Percentiles rank a stretch among this genome's conserved stretches.
phyloP scores from a whole-genome alignment of 805 yeast genomes.

The Wickerhamomyces bovis region DNA sequence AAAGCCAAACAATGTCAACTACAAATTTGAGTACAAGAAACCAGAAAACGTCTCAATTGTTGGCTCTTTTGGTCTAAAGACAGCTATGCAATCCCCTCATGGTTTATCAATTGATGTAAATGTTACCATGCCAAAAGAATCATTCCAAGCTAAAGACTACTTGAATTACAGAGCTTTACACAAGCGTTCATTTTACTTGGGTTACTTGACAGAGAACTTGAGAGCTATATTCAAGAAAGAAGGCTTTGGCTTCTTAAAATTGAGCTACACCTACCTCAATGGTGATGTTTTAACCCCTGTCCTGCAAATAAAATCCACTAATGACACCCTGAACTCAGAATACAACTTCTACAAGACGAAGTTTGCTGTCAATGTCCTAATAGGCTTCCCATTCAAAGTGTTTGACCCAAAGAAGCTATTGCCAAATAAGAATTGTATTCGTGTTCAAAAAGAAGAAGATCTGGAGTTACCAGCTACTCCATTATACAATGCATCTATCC shows the following conservation, averaged over 20 bases:
- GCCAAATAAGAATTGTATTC: constrained; percentile 76
- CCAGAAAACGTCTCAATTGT: constrained; percentile 76
- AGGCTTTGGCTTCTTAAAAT: constrained; percentile 39
- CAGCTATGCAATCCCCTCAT: constrained; percentile 59
- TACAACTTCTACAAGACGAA: constrained; percentile 62
- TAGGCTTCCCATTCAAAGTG: constrained; percentile 62
- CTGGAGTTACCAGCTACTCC: constrained; percentile 68
- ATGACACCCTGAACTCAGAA: constrained; percentile 38
- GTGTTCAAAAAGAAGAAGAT: constrained; percentile 42
- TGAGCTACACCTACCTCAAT: constrained; percentile 65
- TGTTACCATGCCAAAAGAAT: constrained; percentile 69
- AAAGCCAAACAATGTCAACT: constrained; percentile 67
- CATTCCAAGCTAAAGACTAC: constrained; percentile 83
- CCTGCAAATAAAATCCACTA: constrained; percentile 52
- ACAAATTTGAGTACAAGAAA: constrained; percentile 58
- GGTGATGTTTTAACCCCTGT: constrained; percentile 77
- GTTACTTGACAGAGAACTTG: constrained; percentile 66
- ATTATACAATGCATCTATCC: constrained; percentile 73
- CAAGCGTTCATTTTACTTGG: constrained; percentile 83
- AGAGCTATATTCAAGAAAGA: constrained; percentile 46
- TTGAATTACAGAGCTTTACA: constrained; percentile 85
- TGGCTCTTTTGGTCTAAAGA: constrained; percentile 85
- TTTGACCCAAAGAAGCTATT: constrained; percentile 73
- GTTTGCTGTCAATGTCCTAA: constrained; percentile 64
- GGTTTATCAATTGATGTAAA: constrained; percentile 73